Conservation (phyloP, 1,139 yeast species). For the Nakaseomyces glabratus region DNA sequence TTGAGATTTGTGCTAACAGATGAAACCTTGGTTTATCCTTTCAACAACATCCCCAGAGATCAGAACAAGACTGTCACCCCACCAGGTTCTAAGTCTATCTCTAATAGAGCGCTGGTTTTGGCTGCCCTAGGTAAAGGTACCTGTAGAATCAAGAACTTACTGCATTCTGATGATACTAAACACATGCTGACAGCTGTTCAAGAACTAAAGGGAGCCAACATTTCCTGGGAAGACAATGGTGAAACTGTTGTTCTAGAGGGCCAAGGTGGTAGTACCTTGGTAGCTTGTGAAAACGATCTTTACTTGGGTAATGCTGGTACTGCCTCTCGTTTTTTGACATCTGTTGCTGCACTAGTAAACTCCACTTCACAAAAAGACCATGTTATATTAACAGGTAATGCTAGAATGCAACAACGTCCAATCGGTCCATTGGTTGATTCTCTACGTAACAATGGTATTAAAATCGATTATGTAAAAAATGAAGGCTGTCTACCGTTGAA, state of each 20-base stretch:
- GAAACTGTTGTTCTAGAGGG: conserved; percentile 81
- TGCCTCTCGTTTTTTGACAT: conserved; percentile 87
- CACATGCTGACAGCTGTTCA: conserved; percentile 88
- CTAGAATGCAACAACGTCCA: conserved; percentile 97
- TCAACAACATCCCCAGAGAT: conserved; percentile 36
- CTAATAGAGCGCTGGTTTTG: conserved; percentile 84
- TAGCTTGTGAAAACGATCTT: conserved; percentile 51
- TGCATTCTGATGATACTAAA: conserved; percentile 93
- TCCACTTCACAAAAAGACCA: conserved; percentile 36
- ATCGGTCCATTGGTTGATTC: conserved; percentile 96
- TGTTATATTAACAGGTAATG: conserved; percentile 80
- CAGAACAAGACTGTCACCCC: conserved; percentile 50
- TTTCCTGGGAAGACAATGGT: conserved; percentile 75
- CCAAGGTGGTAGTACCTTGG: conserved; percentile 66
- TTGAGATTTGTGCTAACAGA: conserved; percentile 79
- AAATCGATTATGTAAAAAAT: conserved; percentile 58
- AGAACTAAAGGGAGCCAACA: conserved; percentile 70
- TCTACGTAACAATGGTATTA: conserved; percentile 67
- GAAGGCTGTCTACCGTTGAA: conserved; percentile 82
- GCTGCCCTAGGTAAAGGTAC: conserved; percentile 89
- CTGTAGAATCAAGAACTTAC: conserved; percentile 70
- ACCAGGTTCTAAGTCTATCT: conserved; percentile 96
- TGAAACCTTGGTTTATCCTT: conserved; percentile 59
- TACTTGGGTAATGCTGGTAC: conserved; percentile 98
- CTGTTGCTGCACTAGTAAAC: conserved; percentile 76